Evolutionary conservation across 176 grass and related monocot species (phyloP), one percentile per base, ranked within the genome.

Genomic region (Lolium rigidum): DNA sequence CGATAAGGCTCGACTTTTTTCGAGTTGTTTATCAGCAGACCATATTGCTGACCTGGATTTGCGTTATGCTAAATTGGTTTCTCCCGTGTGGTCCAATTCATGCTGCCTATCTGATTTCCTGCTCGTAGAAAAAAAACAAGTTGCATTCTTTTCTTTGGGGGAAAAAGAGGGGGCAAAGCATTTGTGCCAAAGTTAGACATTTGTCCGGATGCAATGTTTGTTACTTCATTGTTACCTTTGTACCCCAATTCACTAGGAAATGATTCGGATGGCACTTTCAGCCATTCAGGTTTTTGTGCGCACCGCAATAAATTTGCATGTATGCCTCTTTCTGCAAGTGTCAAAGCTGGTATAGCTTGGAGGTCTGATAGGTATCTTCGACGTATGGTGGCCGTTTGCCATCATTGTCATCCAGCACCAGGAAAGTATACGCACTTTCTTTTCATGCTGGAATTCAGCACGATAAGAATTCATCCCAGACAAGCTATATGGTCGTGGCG

Each of bases 191-290:
- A 82, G 76, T 20, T 18, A 57, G 68, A 81, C 10, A 57, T 16
- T 70, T 71, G 80, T 41, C 28, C 43, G 31, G 11, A 71, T 52
- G 5, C 63, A 67, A 68, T 52, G 44, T 14, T 66, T 66, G 60
- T 67, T 37, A 70, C 44, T 77, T 79, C 79, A 55, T 52, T 26
- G 28, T 86, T 60, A 9, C 37, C 9, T 35, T 50, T 79, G 5
- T 37, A 50, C 37, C 28, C 28, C 28, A 31, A 80, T 86, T 22
- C 22, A 60, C 3, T 37, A 52, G 38, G 39, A 60, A 57, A 63
- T 57, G 80, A 88, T 83, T 83, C 16, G 11, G 86, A 78, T 60
- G 51, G 24, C 80, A 83, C 61, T 78, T 69, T 78, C 7, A 10
- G 80, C 47, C 63, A 41, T 78, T 38, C 59, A 22, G 10, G 17